Conservation (phyloP, 2,329 filamentous ascomycete species). For the Thielaviopsis populi region DNA sequence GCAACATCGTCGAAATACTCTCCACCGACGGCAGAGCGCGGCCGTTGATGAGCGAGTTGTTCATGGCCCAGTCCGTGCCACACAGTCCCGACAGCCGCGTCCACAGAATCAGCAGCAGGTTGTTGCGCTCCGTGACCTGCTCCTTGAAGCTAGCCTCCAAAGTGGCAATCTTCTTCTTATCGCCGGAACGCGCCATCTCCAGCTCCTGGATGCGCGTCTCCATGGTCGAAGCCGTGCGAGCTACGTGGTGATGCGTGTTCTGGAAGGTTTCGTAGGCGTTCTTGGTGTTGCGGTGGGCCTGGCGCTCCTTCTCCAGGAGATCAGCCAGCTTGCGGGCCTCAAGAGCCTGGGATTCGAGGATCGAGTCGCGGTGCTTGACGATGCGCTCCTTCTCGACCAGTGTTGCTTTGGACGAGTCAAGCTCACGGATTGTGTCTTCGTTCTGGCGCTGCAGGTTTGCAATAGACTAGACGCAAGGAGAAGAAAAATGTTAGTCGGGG, state of each 20-base stretch:
- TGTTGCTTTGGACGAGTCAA: constrained; percentile 61
- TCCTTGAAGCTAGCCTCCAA: constrained; percentile 74
- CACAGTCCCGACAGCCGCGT: constrained; percentile 73
- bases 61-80: constrained; percentile 80
- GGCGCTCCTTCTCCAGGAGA: constrained; percentile 78
- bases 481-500: neutral
- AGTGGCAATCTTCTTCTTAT: constrained; percentile 58
- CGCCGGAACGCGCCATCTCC: constrained; percentile 61
- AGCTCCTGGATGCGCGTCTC: constrained; percentile 76
- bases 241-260: constrained; percentile 73
- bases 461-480: constrained; percentile 44
- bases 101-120: constrained; percentile 77
- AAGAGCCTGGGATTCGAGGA: constrained; percentile 77
- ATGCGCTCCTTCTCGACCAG: constrained; percentile 82
- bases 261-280: constrained; percentile 77
- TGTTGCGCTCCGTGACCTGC: constrained; percentile 78
- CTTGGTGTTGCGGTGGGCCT: constrained; percentile 71
- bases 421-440: constrained; percentile 66
- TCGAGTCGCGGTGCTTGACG: constrained; percentile 73
- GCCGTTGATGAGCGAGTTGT: constrained; percentile 77
- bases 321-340: constrained; percentile 76
- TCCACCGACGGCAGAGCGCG: constrained; percentile 71
- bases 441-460: constrained; percentile 77
- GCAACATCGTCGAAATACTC: constrained; percentile 69
- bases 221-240: constrained; percentile 71